Base-by-base conservation (phyloP, 768 basidiomycete genomes). In the Phylloporus scabripes region DNA sequence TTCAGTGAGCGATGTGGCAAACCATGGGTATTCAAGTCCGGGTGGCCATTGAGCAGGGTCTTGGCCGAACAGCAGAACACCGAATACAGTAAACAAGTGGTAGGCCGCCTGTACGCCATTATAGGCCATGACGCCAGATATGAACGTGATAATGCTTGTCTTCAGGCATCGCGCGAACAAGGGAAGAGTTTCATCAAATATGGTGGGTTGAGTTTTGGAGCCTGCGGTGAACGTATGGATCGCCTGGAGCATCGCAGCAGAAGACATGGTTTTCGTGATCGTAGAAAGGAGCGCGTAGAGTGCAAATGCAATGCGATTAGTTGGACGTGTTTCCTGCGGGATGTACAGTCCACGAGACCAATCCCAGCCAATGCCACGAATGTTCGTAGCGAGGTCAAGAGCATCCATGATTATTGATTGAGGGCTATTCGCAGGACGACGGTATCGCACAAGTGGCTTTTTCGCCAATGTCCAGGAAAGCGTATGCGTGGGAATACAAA, bases 321-420 rank as follows among this genome's bases (percentile, higher is more conserved):
- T 53, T 4, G 72, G 68, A 17, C 76, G 74, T 4, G 69, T 70
- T 52, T 76, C 74, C 9, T 54, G 60, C 8, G 66, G 58, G 11
- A 65, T 20, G 34, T 59, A 51, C n/a, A 58, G n/a, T 32, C 58
- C 55, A 20, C 63, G 56, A 5, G 80, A 78, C 76, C 80, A 83
- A 40, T 74, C 67, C 82, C 83, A 85, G 17, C 78, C 80, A 45
- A 70, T 57, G 5, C 83, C 83, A n/a, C 83, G 78, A n/a, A 79
- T 58, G 52, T 75, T 80, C 55, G 67, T 67, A 15, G 7, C 29
- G 12, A 43, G 29, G 15, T 43, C 42, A 14, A 43, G 29, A 5
- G 29, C 42, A 4, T 32, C 42, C 42, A 43, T 32, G 18, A 43
- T 14, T 12, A 8, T 29, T 21, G 42, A 32, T 1, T 12, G 29